Evolutionary conservation across 208 protist genomes (phyloP).

Genomic region (Trypanosoma caninum): DNA sequence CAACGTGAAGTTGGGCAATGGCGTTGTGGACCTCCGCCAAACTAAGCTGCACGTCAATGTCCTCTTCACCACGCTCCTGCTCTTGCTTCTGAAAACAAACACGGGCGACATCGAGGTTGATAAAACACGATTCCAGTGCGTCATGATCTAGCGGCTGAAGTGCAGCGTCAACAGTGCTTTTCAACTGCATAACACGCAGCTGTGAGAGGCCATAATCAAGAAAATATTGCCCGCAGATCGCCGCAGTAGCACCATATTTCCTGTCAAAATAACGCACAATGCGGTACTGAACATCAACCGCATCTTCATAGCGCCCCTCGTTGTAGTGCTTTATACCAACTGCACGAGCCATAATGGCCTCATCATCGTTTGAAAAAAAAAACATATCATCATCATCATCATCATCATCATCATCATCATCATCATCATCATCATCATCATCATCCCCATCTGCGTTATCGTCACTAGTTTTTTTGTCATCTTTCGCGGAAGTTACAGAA

Average conservation of each 20-base stretch:
- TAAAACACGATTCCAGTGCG: conserved; percentile 76
- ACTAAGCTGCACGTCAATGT: conserved; percentile 43
- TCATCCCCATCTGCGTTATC: too few species aligned
- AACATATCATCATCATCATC: conserved; percentile 39
- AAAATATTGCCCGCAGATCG: conserved; percentile 68
- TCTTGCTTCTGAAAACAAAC: conserved; percentile 78
- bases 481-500: too few species aligned
- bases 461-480: too few species aligned
- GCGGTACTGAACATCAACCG: conserved; percentile 71
- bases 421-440: conserved; percentile 1
- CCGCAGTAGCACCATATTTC: conserved; percentile 60
- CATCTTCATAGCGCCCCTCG: conserved; percentile 53
- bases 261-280: conserved; percentile 76
- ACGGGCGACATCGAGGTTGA: conserved; percentile 82
- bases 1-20: conserved; percentile 69
- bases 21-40: conserved; percentile 84
- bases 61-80: conserved; percentile 28
- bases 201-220: conserved; percentile 89
- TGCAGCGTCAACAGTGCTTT: conserved; percentile 58
- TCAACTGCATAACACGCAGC: conserved; percentile 64
- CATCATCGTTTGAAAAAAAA: conserved; percentile 60
- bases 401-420: conserved; percentile 16
- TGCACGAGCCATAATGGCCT: conserved; percentile 41
- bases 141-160: conserved; percentile 72
- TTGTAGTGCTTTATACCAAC: conserved; percentile 65